These are phyloP conservation scores for Prunus fruticosa DNA, from an alignment of 306 rosid genomes.

Conservation along the genomic window DNA sequence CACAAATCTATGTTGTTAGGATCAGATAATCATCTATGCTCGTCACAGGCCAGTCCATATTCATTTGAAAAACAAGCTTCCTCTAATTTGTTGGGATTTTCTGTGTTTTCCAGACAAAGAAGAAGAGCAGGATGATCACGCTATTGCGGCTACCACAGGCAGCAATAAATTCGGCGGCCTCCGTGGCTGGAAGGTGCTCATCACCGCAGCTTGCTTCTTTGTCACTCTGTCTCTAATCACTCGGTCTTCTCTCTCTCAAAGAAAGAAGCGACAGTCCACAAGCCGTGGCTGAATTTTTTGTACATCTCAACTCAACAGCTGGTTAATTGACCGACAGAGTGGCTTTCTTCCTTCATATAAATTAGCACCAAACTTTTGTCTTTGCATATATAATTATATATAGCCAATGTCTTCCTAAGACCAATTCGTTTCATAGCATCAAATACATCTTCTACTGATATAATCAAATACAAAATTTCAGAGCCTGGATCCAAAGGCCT, in stretches of 20 bases:
- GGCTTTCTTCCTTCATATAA: too few species aligned
- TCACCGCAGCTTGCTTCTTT: neutral
- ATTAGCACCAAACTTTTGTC: too few species aligned
- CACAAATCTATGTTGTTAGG: too few species aligned
- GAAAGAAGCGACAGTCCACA: neutral
- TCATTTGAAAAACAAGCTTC: too few species aligned
- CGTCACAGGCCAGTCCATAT: too few species aligned
- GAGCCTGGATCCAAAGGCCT: neutral
- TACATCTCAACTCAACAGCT: too few species aligned
- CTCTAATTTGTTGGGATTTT: too few species aligned
- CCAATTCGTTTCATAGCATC: too few species aligned
- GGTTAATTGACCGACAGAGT: too few species aligned
- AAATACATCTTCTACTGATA: too few species aligned
- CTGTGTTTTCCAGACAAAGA: neutral
- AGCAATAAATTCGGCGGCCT: neutral
- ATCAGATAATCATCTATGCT: too few species aligned
- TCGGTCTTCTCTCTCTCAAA: neutral
- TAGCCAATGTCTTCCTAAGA: too few species aligned
- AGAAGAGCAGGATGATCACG: neutral
- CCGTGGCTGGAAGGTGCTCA: neutral
- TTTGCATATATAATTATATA: neutral
- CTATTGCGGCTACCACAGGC: neutral
- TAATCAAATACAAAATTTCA: constrained; percentile 5
- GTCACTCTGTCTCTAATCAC: neutral
- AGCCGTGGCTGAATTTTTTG: neutral